phyloP scores from a whole-genome alignment of 768 basidiomycete species.

The Rubroboletus satanas region DNA sequence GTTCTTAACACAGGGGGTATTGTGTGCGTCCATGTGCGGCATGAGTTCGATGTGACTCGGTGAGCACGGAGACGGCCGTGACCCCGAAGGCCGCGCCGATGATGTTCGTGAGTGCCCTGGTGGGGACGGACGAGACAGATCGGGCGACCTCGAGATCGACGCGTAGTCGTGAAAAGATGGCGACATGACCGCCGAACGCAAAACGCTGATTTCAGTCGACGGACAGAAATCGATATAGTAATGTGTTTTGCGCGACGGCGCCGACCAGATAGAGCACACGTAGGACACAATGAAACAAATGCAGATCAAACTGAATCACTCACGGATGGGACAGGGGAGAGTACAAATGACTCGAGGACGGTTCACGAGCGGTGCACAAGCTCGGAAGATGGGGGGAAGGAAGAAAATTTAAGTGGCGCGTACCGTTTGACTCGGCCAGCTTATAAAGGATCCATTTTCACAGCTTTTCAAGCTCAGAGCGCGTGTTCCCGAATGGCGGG shows the following conservation, averaged over 20 bases:
- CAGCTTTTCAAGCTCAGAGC: conserved; percentile 38
- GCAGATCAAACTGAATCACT: conserved; percentile 26
- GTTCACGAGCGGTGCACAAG: conserved; percentile 17
- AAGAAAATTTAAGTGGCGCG: conserved; percentile 5
- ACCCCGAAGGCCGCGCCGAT: conserved; percentile 25
- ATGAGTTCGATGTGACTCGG: conserved; percentile 20
- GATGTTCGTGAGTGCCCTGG: conserved; percentile 30
- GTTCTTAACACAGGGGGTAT: conserved; percentile 33
- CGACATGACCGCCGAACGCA: conserved; percentile 17
- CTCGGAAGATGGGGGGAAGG: conserved; percentile 20
- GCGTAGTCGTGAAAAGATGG: conserved; percentile 4
- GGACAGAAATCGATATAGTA: conserved; percentile 26
- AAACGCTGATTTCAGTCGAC: conserved; percentile 26
- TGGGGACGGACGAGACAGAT: conserved; percentile 32
- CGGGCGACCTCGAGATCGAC: conserved; percentile 29
- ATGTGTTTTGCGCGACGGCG: conserved; percentile 17
- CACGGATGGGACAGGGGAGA: conserved; percentile 17
- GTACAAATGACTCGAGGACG: conserved; percentile 19
- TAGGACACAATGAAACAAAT: conserved; percentile 29
- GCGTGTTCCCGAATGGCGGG: conserved; percentile 20
- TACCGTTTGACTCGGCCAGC: conserved; percentile 25
- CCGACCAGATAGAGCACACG: conserved; percentile 26
- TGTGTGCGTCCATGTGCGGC: conserved; percentile 20
- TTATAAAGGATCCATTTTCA: conserved; percentile 30
- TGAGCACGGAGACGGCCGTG: conserved; percentile 19